These are phyloP conservation scores for Monocercomonoides exilis DNA, from an alignment of 78 protist genomes.

Conservation along the genomic window DNA sequence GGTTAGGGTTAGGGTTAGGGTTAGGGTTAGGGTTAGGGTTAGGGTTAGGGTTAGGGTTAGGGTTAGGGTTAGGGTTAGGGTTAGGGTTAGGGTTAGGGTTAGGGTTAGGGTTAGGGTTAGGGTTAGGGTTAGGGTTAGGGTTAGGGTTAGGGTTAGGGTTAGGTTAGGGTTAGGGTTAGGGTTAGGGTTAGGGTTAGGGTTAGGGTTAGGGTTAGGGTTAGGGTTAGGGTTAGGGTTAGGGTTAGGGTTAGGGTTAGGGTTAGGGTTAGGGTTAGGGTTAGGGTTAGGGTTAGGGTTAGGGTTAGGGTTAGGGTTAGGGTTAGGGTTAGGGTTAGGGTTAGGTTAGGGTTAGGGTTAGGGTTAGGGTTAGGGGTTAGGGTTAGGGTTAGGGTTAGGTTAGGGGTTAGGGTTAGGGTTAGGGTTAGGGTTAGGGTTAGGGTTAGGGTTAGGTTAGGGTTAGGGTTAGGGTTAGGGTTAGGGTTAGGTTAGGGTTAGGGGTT, in stretches of 20 bases:
- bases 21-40: constrained; percentile 7
- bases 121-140: constrained; percentile 2
- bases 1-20: constrained; percentile 9
- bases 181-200: constrained; percentile 8
- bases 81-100: constrained; percentile 3
- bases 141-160: too few relatives aligned
- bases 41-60: constrained; percentile 8
- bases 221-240: constrained; percentile 9
- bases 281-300: constrained; percentile 9
- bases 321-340: too few relatives aligned
- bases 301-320: constrained; percentile 7
- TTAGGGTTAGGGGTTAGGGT: too few relatives aligned
- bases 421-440: too few relatives aligned
- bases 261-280: constrained; percentile 4
- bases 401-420: too few relatives aligned
- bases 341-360: too few relatives aligned
- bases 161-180: too few relatives aligned
- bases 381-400: too few relatives aligned
- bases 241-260: constrained; percentile 8
- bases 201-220: constrained; percentile 7
- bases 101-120: constrained; percentile 8
- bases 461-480: too few relatives aligned
- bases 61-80: constrained; percentile 9
- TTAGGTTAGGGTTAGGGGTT: too few relatives aligned
- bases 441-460: too few relatives aligned